Percentiles rank a stretch among this genome's conserved stretches.
These are phyloP conservation scores for Nigrospora osmanthi DNA, from an alignment of 2,329 filamentous ascomycete genomes.

Conservation along the genomic window DNA sequence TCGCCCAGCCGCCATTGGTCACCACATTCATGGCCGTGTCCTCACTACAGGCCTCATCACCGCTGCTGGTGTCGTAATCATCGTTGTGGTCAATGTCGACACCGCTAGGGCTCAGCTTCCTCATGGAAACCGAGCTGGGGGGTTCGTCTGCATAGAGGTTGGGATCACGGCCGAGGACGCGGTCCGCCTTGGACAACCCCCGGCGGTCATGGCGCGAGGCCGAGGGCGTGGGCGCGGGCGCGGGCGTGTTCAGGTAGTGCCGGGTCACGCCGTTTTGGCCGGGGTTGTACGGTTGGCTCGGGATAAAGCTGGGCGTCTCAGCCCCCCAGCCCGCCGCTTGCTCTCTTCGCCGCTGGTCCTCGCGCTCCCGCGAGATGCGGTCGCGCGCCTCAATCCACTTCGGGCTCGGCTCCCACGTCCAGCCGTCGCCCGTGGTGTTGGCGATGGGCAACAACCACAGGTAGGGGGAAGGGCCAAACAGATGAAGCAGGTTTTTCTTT, in stretches of 20 bases:
- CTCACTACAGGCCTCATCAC: slow-evolving; percentile 29
- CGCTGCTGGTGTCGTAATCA: slow-evolving; percentile 16
- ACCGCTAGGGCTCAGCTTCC: slow-evolving; percentile 37
- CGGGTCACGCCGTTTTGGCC: slow-evolving; percentile 18
- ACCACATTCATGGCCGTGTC: slow-evolving; percentile 36
- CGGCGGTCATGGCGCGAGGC: slow-evolving; percentile 19
- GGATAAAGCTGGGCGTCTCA: slow-evolving; percentile 16
- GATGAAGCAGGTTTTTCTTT: slow-evolving; percentile 68
- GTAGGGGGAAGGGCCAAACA: slow-evolving; percentile 67
- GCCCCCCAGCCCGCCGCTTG: slow-evolving; percentile 60
- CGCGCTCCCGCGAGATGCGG: slow-evolving; percentile 46
- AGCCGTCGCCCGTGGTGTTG: slow-evolving; percentile 87
- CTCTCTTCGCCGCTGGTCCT: slow-evolving; percentile 56
- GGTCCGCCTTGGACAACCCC: slow-evolving; percentile 48
- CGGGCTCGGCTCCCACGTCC: slow-evolving; percentile 82
- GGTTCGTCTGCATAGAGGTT: slow-evolving; percentile 44
- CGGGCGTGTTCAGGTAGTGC: slow-evolving; percentile 20
- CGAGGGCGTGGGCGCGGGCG: slow-evolving; percentile 7
- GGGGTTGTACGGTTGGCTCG: slow-evolving; percentile 11
- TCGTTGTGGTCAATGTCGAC: slow-evolving; percentile 32
- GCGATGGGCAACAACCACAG: slow-evolving; percentile 76
- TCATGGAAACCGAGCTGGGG: slow-evolving; percentile 33
- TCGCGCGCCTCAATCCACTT: slow-evolving; percentile 70
- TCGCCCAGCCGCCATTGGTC: slow-evolving; percentile 28
- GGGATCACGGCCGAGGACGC: slow-evolving; percentile 49